A percentile compares a stretch with the other conserved stretches of the same genome.
phyloP scores from a whole-genome alignment of 139 green algal species.

The Edaphochlamys debaryana region DNA sequence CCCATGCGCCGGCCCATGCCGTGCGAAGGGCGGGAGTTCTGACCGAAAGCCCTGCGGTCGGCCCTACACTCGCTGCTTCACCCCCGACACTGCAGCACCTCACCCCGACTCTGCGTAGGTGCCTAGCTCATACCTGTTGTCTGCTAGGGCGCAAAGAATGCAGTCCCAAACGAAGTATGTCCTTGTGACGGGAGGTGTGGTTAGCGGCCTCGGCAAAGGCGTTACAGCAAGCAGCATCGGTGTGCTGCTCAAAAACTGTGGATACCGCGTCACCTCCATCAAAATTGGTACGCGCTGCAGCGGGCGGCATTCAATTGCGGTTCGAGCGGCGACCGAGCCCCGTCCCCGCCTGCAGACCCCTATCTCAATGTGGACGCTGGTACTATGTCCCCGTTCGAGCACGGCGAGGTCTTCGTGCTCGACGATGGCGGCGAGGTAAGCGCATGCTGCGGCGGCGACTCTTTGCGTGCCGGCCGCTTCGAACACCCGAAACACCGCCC shows the following conservation, averaged over 20 bases:
- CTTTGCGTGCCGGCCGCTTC: too few relatives aligned
- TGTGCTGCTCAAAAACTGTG: conserved; percentile 95
- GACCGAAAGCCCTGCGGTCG: too few relatives aligned
- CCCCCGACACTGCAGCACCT: too few relatives aligned
- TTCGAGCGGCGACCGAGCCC: neutral
- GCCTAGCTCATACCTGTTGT: too few relatives aligned
- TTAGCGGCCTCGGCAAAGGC: conserved; percentile 97
- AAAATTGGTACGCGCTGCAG: conserved; percentile 90
- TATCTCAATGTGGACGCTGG: conserved; percentile 99
- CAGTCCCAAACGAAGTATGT: conserved; percentile 93
- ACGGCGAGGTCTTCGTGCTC: conserved; percentile 99
- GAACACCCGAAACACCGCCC: too few relatives aligned
- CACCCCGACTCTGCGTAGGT: too few relatives aligned
- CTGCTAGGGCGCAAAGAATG: too few relatives aligned
- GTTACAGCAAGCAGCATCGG: conserved; percentile 96
- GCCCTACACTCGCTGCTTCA: too few relatives aligned
- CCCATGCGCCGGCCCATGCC: too few relatives aligned
- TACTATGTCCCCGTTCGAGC: conserved; percentile 99
- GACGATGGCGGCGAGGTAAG: conserved; percentile 96
- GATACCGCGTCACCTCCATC: conserved; percentile 93
- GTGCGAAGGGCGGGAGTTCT: too few relatives aligned
- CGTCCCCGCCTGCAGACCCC: conserved; percentile 79
- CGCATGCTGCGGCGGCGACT: conserved; percentile 1
- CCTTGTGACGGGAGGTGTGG: conserved; percentile 96
- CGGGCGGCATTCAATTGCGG: too few relatives aligned